Conservation (phyloP, 306 rosid genomes). For the Betula pendula region DNA sequence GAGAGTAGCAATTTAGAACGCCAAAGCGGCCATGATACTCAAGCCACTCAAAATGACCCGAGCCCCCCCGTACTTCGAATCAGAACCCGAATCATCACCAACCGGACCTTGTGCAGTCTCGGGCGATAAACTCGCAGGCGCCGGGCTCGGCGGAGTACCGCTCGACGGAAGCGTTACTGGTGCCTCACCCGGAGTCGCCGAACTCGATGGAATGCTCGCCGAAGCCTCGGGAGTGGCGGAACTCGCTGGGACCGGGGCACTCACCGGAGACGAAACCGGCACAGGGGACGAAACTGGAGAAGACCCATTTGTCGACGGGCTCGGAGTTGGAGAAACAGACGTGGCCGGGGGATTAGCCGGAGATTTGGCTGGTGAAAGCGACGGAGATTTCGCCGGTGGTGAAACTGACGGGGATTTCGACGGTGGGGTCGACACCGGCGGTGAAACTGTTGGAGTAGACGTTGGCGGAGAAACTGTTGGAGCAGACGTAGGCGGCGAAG, state of each 20-base stretch:
- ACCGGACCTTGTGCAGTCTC: conserved; percentile 50
- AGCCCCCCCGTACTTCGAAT: conserved; percentile 31
- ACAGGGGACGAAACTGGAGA: not conserved
- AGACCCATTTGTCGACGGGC: conserved; percentile 20
- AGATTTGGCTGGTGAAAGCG: not conserved
- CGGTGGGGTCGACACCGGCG: conserved; percentile 19
- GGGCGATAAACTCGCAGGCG: conserved; percentile 59
- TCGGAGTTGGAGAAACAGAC: conserved; percentile 23
- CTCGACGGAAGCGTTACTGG: conserved; percentile 58
- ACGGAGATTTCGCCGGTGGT: conserved; percentile 6
- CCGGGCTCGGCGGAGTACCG: conserved; percentile 41
- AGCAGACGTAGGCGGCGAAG: conserved; percentile 44
- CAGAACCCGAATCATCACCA: conserved; percentile 55
- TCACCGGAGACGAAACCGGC: conserved; percentile 32
- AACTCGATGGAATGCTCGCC: conserved; percentile 50
- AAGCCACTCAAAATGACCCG: conserved; percentile 39
- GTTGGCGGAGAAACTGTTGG: conserved; percentile 29
- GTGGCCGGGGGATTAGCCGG: conserved; percentile 39
- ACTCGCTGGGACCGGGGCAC: conserved; percentile 49
- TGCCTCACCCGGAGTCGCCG: conserved; percentile 47
- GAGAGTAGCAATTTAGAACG: conserved; percentile 25
- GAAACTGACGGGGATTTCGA: conserved; percentile 30
- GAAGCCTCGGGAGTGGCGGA: conserved; percentile 45
- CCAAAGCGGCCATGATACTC: conserved; percentile 48
- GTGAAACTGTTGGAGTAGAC: conserved; percentile 15